Evolutionary conservation across 495 filamentous ascomycete species (phyloP), one percentile per base, ranked within the genome.

Genomic region (Pseudomonodictys pantanalensis): DNA sequence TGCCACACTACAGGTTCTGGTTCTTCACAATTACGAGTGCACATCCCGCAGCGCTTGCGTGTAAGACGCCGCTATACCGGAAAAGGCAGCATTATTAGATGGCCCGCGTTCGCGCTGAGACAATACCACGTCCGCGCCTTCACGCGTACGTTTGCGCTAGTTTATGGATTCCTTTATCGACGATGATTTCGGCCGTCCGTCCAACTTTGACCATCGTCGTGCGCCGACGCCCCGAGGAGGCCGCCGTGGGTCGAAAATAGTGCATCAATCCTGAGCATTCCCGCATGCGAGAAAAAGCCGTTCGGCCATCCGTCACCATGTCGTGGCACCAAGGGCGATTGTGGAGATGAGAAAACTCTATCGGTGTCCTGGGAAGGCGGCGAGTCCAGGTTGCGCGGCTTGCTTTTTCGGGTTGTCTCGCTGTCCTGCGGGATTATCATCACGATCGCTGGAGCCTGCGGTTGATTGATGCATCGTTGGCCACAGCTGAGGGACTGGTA

Each of bases 41-140:
- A 42, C 45, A 26, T 60, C 29, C 42, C 45, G 41, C 42, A 52
- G 55, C 54, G 61, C n/a, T 55, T 65, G 49, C 50, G 56, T 43
- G 44, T 60, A 25, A 56, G 51, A 61, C 44, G 35, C 6, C 5
- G 3, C 62, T 65, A 65, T 51, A 20, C 56, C 39, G 26, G 15
- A 65, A 46, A 9, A 2, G 62, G 62, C 29, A 60, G 52, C 44
- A 65, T 60, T 60, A 65, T 56, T 61, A 60, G 56, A 47, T 47
- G 6, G 23, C 32, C 49, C 62, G 53, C 45, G 55, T 41, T 48
- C 24, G 43, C 62, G 51, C 62, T 65, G 56, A 65, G 51, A 65
- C 62, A n/a, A 57, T 57, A 65, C 57, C 56, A 52, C 57, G 62
- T 56, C 56, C 60, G 50, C 35, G 60, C 15, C 23, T 17, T 28